phyloP scores from a whole-genome alignment of 345 rosid species.

The Cardiospermum halicacabum region DNA sequence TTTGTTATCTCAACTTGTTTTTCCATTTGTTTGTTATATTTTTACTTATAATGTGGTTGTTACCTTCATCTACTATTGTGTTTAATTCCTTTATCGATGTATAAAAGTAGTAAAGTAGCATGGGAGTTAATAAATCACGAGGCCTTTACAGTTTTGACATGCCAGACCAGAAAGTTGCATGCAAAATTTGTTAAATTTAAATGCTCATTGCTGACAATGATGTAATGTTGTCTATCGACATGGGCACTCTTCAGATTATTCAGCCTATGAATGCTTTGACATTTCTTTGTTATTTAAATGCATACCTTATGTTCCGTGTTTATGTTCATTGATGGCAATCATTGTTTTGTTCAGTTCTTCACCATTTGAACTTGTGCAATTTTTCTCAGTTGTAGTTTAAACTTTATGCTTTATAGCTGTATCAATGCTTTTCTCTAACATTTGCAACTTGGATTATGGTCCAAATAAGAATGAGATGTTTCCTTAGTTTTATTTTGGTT shows the following conservation, averaged over 20 bases:
- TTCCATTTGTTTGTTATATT: not conserved
- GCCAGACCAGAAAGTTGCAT: not conserved
- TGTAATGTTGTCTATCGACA: not conserved
- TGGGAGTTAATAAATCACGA: slow-evolving; percentile 2
- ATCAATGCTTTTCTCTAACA: not conserved
- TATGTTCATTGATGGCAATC: too few relatives aligned
- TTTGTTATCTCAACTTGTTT: not conserved
- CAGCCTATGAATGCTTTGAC: not conserved
- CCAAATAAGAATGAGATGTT: not conserved
- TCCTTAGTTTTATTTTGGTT: not conserved
- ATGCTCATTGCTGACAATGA: not conserved
- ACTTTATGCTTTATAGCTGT: too few relatives aligned
- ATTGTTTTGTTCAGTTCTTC: too few relatives aligned
- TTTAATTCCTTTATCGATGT: not conserved
- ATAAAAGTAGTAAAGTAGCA: slow-evolving; percentile 1
- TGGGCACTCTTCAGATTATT: not conserved
- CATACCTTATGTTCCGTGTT: too few relatives aligned
- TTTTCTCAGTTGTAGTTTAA: too few relatives aligned
- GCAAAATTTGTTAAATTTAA: not conserved
- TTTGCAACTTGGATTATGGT: too few relatives aligned
- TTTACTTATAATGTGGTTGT: not conserved
- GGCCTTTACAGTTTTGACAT: not conserved
- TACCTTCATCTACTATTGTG: not conserved
- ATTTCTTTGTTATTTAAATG: not conserved
- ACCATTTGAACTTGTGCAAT: too few relatives aligned